Conservation (phyloP, 345 rosid genomes). For the Salix arbutifolia region DNA sequence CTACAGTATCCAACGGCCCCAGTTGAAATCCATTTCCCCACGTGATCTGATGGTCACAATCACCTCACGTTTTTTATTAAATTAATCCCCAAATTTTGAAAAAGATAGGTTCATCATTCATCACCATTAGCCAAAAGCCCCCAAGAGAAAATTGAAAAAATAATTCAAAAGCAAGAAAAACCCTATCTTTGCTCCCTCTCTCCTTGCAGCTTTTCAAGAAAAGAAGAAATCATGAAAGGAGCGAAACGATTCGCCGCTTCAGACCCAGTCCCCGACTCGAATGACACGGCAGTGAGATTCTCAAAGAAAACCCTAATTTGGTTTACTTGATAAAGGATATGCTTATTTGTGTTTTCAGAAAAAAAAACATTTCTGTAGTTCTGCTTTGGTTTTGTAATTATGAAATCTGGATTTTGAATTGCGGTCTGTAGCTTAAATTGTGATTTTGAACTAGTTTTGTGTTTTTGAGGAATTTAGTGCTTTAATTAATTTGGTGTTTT, state of each 20-base stretch:
- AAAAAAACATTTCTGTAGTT: not conserved
- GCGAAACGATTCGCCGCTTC: constrained; percentile 59
- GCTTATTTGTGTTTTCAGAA: not conserved
- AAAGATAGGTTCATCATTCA: no score
- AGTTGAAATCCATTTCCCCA: constrained; percentile 39
- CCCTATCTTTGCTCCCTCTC: not conserved
- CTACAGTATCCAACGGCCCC: constrained; percentile 14
- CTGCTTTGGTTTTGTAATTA: not conserved
- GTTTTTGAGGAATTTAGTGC: not conserved
- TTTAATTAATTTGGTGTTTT: not conserved
- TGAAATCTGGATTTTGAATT: not conserved
- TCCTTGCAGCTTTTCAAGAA: not conserved
- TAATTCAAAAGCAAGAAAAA: not conserved
- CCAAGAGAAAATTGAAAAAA: not conserved
- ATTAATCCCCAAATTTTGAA: not conserved
- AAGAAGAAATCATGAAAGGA: constrained; percentile 48
- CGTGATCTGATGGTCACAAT: constrained; percentile 37
- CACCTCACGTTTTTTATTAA: not conserved
- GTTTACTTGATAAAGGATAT: not conserved
- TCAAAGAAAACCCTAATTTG: constrained; percentile 22
- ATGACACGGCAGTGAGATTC: constrained; percentile 60
- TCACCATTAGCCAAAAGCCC: not conserved
- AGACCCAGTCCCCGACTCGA: constrained; percentile 42
- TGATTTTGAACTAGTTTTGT: not conserved
- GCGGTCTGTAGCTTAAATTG: not conserved